Base-by-base conservation (phyloP, 2,329 filamentous ascomycete species). In the Colletotrichum cordylinicola region DNA sequence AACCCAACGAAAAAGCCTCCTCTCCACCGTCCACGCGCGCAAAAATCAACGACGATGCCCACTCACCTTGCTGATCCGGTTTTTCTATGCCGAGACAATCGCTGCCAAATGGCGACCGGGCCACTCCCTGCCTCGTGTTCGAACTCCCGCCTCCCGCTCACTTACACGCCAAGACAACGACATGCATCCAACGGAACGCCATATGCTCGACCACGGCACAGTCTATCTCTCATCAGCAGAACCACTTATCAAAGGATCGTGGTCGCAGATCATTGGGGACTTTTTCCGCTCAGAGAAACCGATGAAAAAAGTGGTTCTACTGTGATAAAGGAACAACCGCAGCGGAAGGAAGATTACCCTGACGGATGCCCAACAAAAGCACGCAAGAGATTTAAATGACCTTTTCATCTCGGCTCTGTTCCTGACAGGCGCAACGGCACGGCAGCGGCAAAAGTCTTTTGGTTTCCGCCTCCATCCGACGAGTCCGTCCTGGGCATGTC, bases 331-430 rank as follows among this genome's bases (percentile, higher is more conserved):
- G 21, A 24, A 31, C 13, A 61, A 61, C 29, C 3, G 37, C 64
- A 55, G 13, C 10, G 9, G 21, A 55, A 29, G 31, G 37, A 55
- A n/a, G 18, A 67, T 66, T 7, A 67, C n/a, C 16, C 70, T 55
- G 15, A 37, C n/a, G 2, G 4, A 56, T 21, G 39, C 15, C 24
- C 18, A 13, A 37, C 12, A 60, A 72, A 55, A 71, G 67, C 61
- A 67, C 35, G 48, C 52, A 66, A 61, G 8, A 37, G 2, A 16
- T 21, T 43, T 7, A 39, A 43, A 48, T 35, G 16, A 62, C 61
- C 35, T 55, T 18, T 43, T 67, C 68, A 72, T 72, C 61, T 75
- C 61, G 72, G 52, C 61, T 75, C 61, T 33, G 3, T 60, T 62
- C 10, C 62, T 71, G 43, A n/a, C 66, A 58, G 29, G 31, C 66